These are phyloP conservation scores for Cyathus striatus DNA, from an alignment of 768 basidiomycete genomes.

Conservation along the genomic window DNA sequence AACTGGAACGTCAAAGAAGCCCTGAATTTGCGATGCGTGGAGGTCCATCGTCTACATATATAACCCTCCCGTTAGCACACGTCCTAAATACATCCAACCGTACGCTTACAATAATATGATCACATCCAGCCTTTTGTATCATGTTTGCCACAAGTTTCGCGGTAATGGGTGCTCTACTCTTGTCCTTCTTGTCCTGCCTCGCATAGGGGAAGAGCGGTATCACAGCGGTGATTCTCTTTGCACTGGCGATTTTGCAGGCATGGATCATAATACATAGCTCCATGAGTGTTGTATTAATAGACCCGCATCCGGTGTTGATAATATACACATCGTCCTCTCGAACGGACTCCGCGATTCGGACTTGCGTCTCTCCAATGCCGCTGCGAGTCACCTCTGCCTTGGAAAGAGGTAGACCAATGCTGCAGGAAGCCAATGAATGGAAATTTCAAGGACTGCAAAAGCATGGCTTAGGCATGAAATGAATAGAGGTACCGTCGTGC, in stretches of 20 bases:
- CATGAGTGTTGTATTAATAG: constrained; percentile 93
- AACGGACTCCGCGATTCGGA: constrained; percentile 91
- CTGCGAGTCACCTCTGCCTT: constrained; percentile 85
- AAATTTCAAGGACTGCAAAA: constrained; percentile 9
- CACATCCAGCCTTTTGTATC: constrained; percentile 87
- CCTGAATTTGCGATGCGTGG: constrained; percentile 98
- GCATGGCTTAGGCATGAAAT: constrained; percentile 8
- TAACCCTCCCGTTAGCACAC: background rate
- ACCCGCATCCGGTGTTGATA: constrained; percentile 85
- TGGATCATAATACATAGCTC: constrained; percentile 99
- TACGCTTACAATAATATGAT: constrained; percentile 88
- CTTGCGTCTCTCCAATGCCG: constrained; percentile 87
- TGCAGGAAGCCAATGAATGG: constrained; percentile 28
- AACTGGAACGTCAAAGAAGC: constrained; percentile 99
- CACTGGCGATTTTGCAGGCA: constrained; percentile 99
- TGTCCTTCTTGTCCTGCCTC: constrained; percentile 98
- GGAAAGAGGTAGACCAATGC: constrained; percentile 85
- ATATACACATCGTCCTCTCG: constrained; percentile 99
- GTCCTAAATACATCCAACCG: constrained; percentile 1
- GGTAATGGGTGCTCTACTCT: constrained; percentile 95
- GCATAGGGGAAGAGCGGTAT: constrained; percentile 96
- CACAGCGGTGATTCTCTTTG: constrained; percentile 97
- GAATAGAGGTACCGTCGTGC: constrained; percentile 69
- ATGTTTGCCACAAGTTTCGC: constrained; percentile 99
- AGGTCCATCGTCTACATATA: constrained; percentile 87